These are phyloP conservation scores for Leccinum griseonigrum DNA, from an alignment of 1,284 basidiomycete species.

Conservation along the genomic window DNA sequence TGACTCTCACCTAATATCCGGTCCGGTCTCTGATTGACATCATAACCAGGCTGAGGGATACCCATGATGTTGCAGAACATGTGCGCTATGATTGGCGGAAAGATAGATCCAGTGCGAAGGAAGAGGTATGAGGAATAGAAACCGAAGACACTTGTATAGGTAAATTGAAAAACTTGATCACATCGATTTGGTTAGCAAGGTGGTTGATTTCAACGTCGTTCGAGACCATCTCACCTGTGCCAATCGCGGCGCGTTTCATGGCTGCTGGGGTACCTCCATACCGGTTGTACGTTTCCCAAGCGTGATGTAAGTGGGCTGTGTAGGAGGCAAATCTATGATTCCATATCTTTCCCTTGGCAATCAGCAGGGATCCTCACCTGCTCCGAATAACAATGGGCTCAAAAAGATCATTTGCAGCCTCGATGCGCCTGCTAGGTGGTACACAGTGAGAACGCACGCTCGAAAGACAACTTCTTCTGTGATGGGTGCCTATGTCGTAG, in stretches of 20 bases:
- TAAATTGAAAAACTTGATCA: conserved; percentile 74
- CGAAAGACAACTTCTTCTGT: conserved; percentile 95
- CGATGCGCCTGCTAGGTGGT: conserved; percentile 64
- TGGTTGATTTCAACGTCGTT: not conserved
- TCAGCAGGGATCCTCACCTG: conserved; percentile 51
- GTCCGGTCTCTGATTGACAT: conserved; percentile 36
- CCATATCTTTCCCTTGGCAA: not conserved
- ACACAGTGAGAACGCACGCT: conserved; percentile 76
- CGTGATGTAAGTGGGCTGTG: conserved; percentile 90
- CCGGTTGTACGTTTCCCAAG: conserved; percentile 77
- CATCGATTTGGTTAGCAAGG: conserved; percentile 7
- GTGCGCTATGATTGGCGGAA: conserved; percentile 72
- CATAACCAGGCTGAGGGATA: conserved; percentile 54
- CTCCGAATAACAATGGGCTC: conserved; percentile 85
- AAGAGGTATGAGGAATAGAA: conserved; percentile 87
- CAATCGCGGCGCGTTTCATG: conserved; percentile 56
- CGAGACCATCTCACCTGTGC: conserved; percentile 50
- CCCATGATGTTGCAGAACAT: conserved; percentile 96
- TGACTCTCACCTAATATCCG: conserved; percentile 36
- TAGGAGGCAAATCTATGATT: conserved; percentile 12
- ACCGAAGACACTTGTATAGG: conserved; percentile 91
- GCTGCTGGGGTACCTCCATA: conserved; percentile 65
- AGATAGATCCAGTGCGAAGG: conserved; percentile 69
- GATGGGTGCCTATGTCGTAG: conserved; percentile 65
- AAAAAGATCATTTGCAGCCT: conserved; percentile 67